Percentiles rank a stretch among this genome's conserved stretches.
These are phyloP conservation scores for Lasiodiplodia sp. DNA, from an alignment of 2,329 filamentous ascomycete genomes.

Conservation along the genomic window DNA sequence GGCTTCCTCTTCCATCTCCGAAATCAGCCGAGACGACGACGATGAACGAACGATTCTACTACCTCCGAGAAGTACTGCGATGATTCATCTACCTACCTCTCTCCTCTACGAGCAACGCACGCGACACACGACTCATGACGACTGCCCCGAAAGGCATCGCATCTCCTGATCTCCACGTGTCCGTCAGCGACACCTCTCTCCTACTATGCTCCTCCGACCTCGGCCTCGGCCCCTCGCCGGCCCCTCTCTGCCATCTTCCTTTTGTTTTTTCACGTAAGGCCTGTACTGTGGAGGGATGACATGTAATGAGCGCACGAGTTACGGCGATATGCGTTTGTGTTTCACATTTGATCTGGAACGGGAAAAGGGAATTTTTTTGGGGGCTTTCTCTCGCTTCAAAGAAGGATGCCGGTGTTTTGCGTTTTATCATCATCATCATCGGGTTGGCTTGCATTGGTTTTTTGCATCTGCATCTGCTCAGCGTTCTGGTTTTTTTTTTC, in stretches of 20 bases:
- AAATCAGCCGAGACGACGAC: not conserved
- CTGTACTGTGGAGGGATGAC: slow-evolving; percentile 20
- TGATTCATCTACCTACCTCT: not conserved
- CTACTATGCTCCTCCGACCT: not conserved
- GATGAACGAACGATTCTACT: not conserved
- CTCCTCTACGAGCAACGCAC: slow-evolving; percentile 7
- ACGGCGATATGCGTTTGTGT: slow-evolving; percentile 22
- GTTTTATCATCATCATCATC: not conserved
- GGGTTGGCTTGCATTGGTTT: slow-evolving; percentile 16
- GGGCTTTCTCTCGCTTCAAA: slow-evolving; percentile 7
- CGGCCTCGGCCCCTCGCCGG: not conserved
- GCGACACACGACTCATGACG: slow-evolving; percentile 5
- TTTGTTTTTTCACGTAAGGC: slow-evolving; percentile 4
- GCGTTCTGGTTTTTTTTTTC: not conserved
- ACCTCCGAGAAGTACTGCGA: not conserved
- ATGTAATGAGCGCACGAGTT: slow-evolving; percentile 28
- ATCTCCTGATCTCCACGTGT: not conserved
- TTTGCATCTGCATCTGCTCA: slow-evolving; percentile 16
- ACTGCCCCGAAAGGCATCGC: not conserved
- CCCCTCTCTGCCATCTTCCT: slow-evolving; percentile 6
- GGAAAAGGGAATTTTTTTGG: not conserved
- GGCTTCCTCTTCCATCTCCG: too few species aligned
- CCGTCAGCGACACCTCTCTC: not conserved
- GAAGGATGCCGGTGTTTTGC: slow-evolving; percentile 18
- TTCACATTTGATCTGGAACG: slow-evolving; percentile 4